These are phyloP conservation scores for Lasiodiplodia hormozganensis DNA, from an alignment of 2,329 filamentous ascomycete species.

Conservation along the genomic window DNA sequence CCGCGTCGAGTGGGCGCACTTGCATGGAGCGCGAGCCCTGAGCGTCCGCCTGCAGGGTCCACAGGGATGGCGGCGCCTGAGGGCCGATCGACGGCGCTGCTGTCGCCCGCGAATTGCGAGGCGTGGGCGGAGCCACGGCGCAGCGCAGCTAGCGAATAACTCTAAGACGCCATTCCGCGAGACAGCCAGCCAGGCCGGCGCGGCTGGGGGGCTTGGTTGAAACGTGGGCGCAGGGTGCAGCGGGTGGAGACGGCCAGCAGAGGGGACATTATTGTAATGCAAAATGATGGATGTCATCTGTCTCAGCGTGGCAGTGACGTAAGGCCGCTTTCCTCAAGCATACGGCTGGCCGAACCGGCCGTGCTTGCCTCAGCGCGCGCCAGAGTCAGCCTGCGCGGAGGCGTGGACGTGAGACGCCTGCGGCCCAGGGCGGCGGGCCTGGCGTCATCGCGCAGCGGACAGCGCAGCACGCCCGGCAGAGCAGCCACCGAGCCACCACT, in stretches of 20 bases:
- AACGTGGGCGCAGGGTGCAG: slow-evolving; percentile 26
- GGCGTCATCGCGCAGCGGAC: slow-evolving; percentile 22
- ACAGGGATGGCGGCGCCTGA: slow-evolving; percentile 25
- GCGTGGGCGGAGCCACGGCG: slow-evolving; percentile 6
- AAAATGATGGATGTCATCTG: slow-evolving; percentile 22
- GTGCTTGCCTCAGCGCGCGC: slow-evolving; percentile 11
- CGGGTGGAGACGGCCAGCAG: slow-evolving; percentile 18
- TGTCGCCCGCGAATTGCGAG: slow-evolving; percentile 18
- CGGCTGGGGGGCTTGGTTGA: slow-evolving; percentile 12
- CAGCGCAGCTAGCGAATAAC: slow-evolving; percentile 15
- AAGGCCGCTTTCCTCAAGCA: slow-evolving; percentile 15
- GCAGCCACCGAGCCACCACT: slow-evolving; percentile 27
- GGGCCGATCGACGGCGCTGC: slow-evolving; percentile 21
- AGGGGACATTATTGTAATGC: slow-evolving; percentile 15
- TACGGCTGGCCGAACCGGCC: slow-evolving; percentile 7
- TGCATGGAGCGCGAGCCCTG: slow-evolving; percentile 19
- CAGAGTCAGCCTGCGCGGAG: slow-evolving; percentile 20
- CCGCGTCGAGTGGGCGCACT: slow-evolving; percentile 16
- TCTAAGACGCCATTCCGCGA: slow-evolving; percentile 22
- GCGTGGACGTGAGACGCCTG: slow-evolving; percentile 10
- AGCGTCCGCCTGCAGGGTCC: slow-evolving; percentile 27
- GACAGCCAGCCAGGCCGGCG: not conserved
- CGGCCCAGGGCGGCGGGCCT: not conserved
- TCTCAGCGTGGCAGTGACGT: slow-evolving; percentile 10
- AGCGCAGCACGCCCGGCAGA: slow-evolving; percentile 23